These are phyloP conservation scores for Leccinum olivaceopallidum DNA, from an alignment of 768 basidiomycete species.

Conservation along the genomic window DNA sequence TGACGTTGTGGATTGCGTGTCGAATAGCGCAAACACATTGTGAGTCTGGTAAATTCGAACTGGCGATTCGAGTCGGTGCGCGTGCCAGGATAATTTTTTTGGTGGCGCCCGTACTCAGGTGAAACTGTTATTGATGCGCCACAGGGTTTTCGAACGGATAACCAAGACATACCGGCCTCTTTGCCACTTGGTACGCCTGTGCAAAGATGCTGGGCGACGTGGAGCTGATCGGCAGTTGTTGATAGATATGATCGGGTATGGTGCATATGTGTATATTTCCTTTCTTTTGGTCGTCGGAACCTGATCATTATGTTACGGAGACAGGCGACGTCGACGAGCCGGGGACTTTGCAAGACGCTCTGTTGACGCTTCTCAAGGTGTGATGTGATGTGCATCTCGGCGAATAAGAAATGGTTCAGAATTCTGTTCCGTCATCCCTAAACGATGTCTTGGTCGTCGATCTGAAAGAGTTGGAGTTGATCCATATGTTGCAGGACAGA, in stretches of 20 bases:
- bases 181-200: constrained; percentile 81
- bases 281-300: background rate
- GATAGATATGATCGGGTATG: constrained; percentile 80
- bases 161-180: constrained; percentile 80
- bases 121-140: background rate
- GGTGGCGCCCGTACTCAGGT: background rate
- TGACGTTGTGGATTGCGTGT: constrained; percentile 89
- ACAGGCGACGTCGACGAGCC: constrained; percentile 25
- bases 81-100: background rate
- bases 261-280: constrained; percentile 38
- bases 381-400: too few species aligned
- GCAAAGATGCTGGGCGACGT: constrained; percentile 77
- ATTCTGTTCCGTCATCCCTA: constrained; percentile 62
- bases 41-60: constrained; percentile 71
- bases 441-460: constrained; percentile 62
- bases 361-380: too few species aligned
- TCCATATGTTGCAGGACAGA: constrained; percentile 48
- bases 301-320: constrained; percentile 24
- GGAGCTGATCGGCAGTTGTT: constrained; percentile 69
- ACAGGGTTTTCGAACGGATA: constrained; percentile 91
- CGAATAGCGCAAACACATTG: constrained; percentile 73
- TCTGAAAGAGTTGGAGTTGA: constrained; percentile 58
- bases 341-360: too few species aligned
- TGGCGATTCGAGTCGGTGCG: constrained; percentile 71
- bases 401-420: constrained; percentile 41